Evolutionary conservation across 2,329 filamentous ascomycete species (phyloP), one percentile per base, ranked within the genome.

Genomic region (Neonectria sp.): DNA sequence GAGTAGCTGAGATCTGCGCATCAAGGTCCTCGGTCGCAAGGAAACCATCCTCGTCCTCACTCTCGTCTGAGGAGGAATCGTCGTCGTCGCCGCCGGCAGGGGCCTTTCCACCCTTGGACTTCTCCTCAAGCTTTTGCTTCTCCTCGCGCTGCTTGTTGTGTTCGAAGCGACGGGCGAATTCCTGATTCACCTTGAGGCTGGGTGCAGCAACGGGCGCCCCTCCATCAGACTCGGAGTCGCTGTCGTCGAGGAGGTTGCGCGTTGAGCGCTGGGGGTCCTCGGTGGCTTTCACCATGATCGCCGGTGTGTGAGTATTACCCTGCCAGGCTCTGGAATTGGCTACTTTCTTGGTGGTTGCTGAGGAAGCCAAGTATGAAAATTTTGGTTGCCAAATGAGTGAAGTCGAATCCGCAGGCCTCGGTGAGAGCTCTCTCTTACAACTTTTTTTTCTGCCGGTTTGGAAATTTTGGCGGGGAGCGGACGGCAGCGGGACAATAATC

Each of bases 141-240:
- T 99, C 96, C 78, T 97, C 95, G 65, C 95, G 90, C 84, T 97
- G 97, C 85, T 98, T 98, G 84, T 99, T 99, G 83, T 98, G 89
- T 81, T 99, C 96, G 75, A 97, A 98, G 46, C 94, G 88, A 73
- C 89, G 90, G 49, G 96, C 96, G 80, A 92, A 99, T 59, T 97
- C 94, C 79, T 95, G 86, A 81, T 99, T 98, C 81, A 99, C 91
- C 79, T 93, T 95, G 79, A 98, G 88, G 63, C 84, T 84, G 48
- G 80, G 79, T 64, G 80, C 79, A 48, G 79, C 80, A 63, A 86
- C 74, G 13, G 75, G 72, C 24, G 78, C 79, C 56, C 80, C 81
- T 74, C 83, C 83, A 70, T 84, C 82, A 12, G 81, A 81, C 60
- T 86, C 84, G 17, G 84, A 85, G 62, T 86, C 85, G 75, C 83